A percentile compares a stretch with the other conserved stretches of the same genome.
Evolutionary conservation across 495 filamentous ascomycete genomes (phyloP).

Genomic region (Penicillium goetzii): DNA sequence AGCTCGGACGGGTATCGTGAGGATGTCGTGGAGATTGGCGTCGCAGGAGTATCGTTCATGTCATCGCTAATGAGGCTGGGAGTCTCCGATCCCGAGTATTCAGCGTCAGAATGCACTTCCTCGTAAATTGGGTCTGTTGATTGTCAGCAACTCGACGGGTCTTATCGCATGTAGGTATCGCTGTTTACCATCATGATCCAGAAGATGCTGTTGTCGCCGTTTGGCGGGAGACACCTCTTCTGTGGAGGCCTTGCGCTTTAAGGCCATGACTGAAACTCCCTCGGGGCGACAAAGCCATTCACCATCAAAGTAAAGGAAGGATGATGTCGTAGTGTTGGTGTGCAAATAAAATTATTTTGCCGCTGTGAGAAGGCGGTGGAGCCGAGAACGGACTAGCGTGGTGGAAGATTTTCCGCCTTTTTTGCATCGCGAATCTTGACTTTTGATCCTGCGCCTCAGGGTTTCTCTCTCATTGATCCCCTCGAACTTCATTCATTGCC

Average conservation of each 20-base stretch:
- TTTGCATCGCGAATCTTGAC: constrained; percentile 33
- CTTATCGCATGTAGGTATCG: constrained; percentile 3
- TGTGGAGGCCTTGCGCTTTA: constrained; percentile 38
- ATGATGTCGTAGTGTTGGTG: constrained; percentile 3
- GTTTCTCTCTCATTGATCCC: constrained; percentile 32
- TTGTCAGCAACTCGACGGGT: constrained; percentile 11
- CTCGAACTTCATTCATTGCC: constrained; percentile 15
- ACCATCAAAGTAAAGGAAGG: constrained; percentile 5
- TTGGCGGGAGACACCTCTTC: constrained; percentile 33
- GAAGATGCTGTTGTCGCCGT: constrained; percentile 31
- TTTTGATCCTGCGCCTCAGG: constrained; percentile 16
- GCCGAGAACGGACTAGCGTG: constrained; percentile 38
- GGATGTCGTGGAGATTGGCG: constrained; percentile 57
- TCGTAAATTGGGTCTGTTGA: constrained; percentile 48
- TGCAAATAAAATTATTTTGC: constrained; percentile 42
- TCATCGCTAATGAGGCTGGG: constrained; percentile 38
- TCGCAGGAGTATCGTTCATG: constrained; percentile 53
- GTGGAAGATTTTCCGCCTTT: constrained; percentile 47
- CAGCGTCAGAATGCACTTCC: constrained; percentile 43
- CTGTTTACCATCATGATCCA: constrained; percentile 38
- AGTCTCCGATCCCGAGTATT: constrained; percentile 38
- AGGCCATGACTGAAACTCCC: constrained; percentile 23
- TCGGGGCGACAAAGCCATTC: constrained; percentile 3
- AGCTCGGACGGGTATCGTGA: constrained; percentile 66
- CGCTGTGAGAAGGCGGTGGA: constrained; percentile 39